phyloP scores from a whole-genome alignment of 495 filamentous ascomycete genomes.

The Aspergillus conjunctus region DNA sequence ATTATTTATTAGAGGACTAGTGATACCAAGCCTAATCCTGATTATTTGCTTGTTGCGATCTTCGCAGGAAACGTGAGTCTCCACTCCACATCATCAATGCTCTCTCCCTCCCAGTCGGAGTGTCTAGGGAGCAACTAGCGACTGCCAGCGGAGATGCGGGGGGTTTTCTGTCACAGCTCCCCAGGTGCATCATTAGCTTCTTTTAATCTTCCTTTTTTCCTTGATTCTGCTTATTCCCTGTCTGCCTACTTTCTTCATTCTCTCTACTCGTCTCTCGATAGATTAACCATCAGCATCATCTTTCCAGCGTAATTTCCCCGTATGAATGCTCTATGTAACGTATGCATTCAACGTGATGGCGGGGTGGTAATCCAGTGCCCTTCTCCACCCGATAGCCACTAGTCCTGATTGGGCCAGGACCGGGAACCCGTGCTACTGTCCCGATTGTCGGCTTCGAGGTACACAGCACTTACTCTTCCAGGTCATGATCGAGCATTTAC shows the following conservation, averaged over 20 bases:
- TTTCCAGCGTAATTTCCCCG: not conserved
- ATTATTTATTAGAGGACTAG: not conserved
- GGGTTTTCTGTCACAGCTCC: too few relatives aligned
- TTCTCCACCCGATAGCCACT: slow-evolving; percentile 2
- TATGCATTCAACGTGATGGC: slow-evolving; percentile 10
- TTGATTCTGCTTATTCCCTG: too few relatives aligned
- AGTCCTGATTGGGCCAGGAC: slow-evolving; percentile 2
- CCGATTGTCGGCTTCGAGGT: slow-evolving; percentile 12
- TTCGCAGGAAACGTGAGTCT: slow-evolving; percentile 14
- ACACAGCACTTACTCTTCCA: too few relatives aligned
- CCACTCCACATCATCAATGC: slow-evolving; percentile 12
- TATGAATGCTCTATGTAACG: not conserved
- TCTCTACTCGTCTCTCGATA: too few relatives aligned
- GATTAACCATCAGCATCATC: not conserved
- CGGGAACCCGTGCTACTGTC: slow-evolving; percentile 15
- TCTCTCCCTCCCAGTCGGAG: not conserved
- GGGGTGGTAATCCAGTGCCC: slow-evolving; percentile 10
- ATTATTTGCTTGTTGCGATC: slow-evolving; percentile 18
- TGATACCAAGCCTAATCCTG: slow-evolving; percentile 3
- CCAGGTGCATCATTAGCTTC: not conserved
- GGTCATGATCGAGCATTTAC: too few relatives aligned
- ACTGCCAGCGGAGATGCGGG: too few relatives aligned
- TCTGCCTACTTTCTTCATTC: too few relatives aligned
- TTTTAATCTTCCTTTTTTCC: too few relatives aligned
- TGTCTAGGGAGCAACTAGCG: too few relatives aligned